Percentiles rank a stretch among this genome's conserved stretches.
Evolutionary conservation across 176 grass and related monocot species (phyloP).

Genomic region (Raddia distichophylla): DNA sequence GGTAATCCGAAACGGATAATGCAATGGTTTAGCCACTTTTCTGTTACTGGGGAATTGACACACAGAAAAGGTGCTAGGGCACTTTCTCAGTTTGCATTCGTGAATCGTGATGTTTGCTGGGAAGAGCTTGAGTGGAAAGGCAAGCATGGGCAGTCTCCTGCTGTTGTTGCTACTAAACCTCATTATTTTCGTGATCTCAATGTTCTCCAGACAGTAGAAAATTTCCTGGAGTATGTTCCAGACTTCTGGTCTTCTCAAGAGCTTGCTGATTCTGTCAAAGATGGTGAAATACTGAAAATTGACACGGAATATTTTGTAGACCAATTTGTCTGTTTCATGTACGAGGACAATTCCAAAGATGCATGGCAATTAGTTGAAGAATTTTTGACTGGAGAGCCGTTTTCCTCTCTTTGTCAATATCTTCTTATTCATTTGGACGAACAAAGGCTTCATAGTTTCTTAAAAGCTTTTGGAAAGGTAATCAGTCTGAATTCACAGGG

Average conservation of each 20-base stretch:
- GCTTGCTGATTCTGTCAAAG: conserved; percentile 83
- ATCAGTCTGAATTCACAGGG: conserved; percentile 52
- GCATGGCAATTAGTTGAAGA: conserved; percentile 72
- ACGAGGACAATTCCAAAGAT: conserved; percentile 66
- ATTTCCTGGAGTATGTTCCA: conserved; percentile 87
- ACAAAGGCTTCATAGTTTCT: conserved; percentile 66
- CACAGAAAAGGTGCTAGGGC: conserved; percentile 87
- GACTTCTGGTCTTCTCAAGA: conserved; percentile 90
- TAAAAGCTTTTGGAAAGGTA: conserved; percentile 61
- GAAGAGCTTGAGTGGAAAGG: conserved; percentile 98
- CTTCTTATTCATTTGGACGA: conserved; percentile 77
- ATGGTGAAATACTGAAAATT: conserved; percentile 81
- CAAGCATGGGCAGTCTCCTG: conserved; percentile 88
- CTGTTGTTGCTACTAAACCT: conserved; percentile 91
- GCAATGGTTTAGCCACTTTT: conserved; percentile 87
- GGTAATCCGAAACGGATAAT: conserved; percentile 65
- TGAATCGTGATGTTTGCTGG: conserved; percentile 84
- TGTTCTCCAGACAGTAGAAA: conserved; percentile 77
- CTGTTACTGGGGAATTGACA: conserved; percentile 63
- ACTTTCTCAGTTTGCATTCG: conserved; percentile 81
- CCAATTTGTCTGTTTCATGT: conserved; percentile 70
- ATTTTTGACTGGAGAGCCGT: conserved; percentile 70
- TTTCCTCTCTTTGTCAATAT: conserved; percentile 74
- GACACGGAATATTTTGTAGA: conserved; percentile 81
- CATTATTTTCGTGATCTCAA: conserved; percentile 91